Evolutionary conservation across 78 protist genomes (phyloP).

Genomic region (Guillardia theta): DNA sequence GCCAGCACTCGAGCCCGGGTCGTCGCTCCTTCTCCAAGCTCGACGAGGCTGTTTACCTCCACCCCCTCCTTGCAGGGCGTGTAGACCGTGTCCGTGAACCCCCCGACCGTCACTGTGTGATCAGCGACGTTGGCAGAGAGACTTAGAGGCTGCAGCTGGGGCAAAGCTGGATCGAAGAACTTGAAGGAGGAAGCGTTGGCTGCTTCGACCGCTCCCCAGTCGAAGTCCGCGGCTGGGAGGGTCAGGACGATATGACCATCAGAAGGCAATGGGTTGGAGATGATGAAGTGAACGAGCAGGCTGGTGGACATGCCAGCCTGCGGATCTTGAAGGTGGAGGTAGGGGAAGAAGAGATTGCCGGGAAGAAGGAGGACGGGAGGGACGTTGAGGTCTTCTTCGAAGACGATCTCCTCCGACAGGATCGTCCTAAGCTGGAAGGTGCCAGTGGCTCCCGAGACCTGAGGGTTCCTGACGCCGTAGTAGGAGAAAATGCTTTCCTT

Average conservation of each 20-base stretch:
- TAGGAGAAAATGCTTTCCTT: too few species aligned
- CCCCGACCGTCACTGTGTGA: not conserved
- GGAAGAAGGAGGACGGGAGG: not conserved
- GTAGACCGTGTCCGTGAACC: not conserved
- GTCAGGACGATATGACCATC: not conserved
- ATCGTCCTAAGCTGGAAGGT: constrained; percentile 7
- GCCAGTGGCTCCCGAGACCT: not conserved
- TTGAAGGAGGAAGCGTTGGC: not conserved
- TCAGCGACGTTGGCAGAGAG: not conserved
- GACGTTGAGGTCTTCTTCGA: not conserved
- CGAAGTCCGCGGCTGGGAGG: not conserved
- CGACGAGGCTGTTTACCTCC: not conserved
- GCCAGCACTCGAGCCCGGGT: too few species aligned
- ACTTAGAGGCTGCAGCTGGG: too few species aligned
- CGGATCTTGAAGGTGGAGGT: not conserved
- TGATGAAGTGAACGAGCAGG: not conserved
- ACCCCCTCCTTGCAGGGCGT: not conserved
- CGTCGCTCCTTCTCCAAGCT: too few species aligned
- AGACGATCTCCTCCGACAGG: not conserved
- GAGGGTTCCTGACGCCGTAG: not conserved
- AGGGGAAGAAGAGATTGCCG: not conserved
- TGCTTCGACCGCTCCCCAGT: not conserved
- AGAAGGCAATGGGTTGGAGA: not conserved
- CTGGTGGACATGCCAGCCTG: not conserved
- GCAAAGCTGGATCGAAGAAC: too few species aligned